A percentile compares a stretch with the other conserved stretches of the same genome.
Evolutionary conservation across 768 basidiomycete genomes (phyloP).

Genomic region (Mycena leptocephala): DNA sequence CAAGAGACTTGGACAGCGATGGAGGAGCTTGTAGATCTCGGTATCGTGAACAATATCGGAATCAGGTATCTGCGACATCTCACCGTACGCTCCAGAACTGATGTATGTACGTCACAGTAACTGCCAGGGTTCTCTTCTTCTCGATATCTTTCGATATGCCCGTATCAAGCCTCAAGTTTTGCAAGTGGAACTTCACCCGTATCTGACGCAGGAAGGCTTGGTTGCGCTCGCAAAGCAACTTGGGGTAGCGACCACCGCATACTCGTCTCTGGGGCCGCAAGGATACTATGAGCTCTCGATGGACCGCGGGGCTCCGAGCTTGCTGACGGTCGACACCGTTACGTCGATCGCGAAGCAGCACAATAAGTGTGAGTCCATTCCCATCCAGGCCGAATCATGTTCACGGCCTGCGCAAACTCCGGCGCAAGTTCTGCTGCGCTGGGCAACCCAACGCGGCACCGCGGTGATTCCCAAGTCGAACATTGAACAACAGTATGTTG

Average conservation of each 20-base stretch:
- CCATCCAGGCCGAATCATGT: background rate
- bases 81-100: too few relatives aligned
- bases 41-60: too few relatives aligned
- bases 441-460: slow-evolving; percentile 83
- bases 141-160: too few relatives aligned
- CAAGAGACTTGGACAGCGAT: too few relatives aligned
- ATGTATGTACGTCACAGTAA: too few relatives aligned
- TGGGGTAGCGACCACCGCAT: slow-evolving; percentile 79
- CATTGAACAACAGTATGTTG: too few relatives aligned
- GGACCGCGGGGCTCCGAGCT: slow-evolving; percentile 64
- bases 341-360: slow-evolving; percentile 63
- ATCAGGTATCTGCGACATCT: too few relatives aligned
- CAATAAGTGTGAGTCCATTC: slow-evolving; percentile 61
- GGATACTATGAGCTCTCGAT: slow-evolving; percentile 79
- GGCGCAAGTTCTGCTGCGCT: slow-evolving; percentile 83
- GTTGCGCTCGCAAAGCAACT: slow-evolving; percentile 70
- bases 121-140: too few relatives aligned
- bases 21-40: too few relatives aligned
- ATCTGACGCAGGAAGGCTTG: too few relatives aligned
- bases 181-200: too few relatives aligned
- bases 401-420: slow-evolving; percentile 54
- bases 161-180: too few relatives aligned
- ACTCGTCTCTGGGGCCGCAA: slow-evolving; percentile 67
- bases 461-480: slow-evolving; percentile 84
- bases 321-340: slow-evolving; percentile 68